phyloP scores from a whole-genome alignment of 257 asterid species.

The Sherardia arvensis region DNA sequence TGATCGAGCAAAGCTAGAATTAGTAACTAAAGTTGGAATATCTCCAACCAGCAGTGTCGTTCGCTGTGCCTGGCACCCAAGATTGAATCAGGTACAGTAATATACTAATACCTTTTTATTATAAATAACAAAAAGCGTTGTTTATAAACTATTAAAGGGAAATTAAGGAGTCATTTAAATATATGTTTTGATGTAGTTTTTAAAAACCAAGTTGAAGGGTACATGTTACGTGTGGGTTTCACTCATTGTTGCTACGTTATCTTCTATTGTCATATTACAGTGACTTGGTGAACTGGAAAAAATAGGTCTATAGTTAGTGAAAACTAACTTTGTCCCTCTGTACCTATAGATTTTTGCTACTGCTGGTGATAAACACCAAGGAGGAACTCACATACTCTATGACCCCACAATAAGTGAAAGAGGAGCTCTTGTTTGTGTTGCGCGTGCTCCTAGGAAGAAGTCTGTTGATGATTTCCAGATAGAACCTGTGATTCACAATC shows the following conservation, averaged over 20 bases:
- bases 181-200: too few species aligned
- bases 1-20: slow-evolving; percentile 73
- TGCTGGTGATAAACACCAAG: slow-evolving; percentile 74
- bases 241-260: not conserved
- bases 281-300: not conserved
- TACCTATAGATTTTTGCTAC: slow-evolving; percentile 62
- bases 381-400: slow-evolving; percentile 84
- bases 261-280: not conserved
- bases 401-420: slow-evolving; percentile 87
- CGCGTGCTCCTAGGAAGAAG: slow-evolving; percentile 95
- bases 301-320: not conserved
- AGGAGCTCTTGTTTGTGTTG: slow-evolving; percentile 96
- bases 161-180: not conserved
- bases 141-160: not conserved
- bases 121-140: not conserved
- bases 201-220: not conserved
- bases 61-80: slow-evolving; percentile 95
- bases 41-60: slow-evolving; percentile 80
- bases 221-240: not conserved
- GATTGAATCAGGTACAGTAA: slow-evolving; percentile 68
- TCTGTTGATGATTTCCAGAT: slow-evolving; percentile 82
- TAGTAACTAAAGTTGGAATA: slow-evolving; percentile 77
- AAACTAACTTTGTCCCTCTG: slow-evolving; percentile 1
- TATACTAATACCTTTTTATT: slow-evolving; percentile 2
- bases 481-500: slow-evolving; percentile 92